Conservation (phyloP, 2,329 filamentous ascomycete genomes). For the Trichoderma sp. region DNA sequence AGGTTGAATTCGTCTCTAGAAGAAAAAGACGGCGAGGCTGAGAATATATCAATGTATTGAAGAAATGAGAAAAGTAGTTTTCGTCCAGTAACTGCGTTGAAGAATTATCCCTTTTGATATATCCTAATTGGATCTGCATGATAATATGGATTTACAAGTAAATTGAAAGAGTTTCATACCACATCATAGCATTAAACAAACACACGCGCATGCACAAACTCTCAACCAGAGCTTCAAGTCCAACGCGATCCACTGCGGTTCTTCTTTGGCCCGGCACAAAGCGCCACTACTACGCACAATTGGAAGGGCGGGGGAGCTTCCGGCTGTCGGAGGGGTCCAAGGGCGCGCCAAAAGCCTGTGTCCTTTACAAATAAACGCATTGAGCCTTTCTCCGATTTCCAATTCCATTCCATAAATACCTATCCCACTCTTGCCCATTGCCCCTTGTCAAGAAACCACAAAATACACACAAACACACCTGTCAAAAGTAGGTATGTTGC, state of each 20-base stretch:
- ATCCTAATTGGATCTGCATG: background rate
- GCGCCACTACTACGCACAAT: slow-evolving; percentile 15
- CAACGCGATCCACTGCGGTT: slow-evolving; percentile 5
- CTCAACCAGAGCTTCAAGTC: background rate
- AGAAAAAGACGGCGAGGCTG: background rate
- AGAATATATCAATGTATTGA: background rate
- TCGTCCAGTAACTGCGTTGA: background rate
- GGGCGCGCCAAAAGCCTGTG: background rate
- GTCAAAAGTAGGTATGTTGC: slow-evolving; percentile 35
- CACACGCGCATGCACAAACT: background rate
- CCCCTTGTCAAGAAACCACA: background rate
- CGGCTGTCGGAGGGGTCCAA: slow-evolving; percentile 20
- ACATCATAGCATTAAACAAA: background rate
- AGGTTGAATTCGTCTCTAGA: background rate
- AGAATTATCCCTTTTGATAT: background rate
- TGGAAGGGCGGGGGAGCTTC: slow-evolving; percentile 20
- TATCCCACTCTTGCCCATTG: background rate
- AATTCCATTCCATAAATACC: background rate
- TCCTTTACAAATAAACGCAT: slow-evolving; percentile 14
- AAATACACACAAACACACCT: too few relatives aligned
- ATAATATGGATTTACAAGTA: background rate
- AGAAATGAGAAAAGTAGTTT: background rate
- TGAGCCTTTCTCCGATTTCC: background rate
- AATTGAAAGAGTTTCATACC: background rate
- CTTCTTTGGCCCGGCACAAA: slow-evolving; percentile 28